Base-by-base conservation (phyloP, 129 eudicot genomes). In the Lactuca sativa region DNA sequence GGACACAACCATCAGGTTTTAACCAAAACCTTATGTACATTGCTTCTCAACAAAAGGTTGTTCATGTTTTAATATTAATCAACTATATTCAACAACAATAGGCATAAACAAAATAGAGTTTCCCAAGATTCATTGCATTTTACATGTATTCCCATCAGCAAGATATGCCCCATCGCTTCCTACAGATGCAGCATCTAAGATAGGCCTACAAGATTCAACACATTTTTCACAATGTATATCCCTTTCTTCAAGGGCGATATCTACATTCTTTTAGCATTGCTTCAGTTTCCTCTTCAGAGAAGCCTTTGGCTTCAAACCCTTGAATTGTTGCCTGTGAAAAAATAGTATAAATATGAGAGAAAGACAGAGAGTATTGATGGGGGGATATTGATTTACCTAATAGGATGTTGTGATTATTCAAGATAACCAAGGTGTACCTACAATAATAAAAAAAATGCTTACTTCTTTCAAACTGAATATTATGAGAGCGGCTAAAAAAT, bases 61-160 rank as follows among this genome's bases (percentile, higher is more conserved):
- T n/a, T n/a, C n/a, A n/a, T n/a, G n/a, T n/a, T n/a, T n/a, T n/a
- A n/a, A n/a, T n/a, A n/a, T n/a, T n/a, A n/a, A n/a, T n/a, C n/a
- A n/a, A n/a, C n/a, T n/a, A n/a, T n/a, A n/a, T n/a, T n/a, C n/a
- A n/a, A n/a, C n/a, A n/a, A n/a, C n/a, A n/a, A n/a, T n/a, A n/a
- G n/a, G n/a, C n/a, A n/a, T n/a, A n/a, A n/a, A n/a, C n/a, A n/a
- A n/a, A n/a, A n/a, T n/a, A n/a, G n/a, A n/a, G n/a, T n/a, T n/a
- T n/a, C n/a, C n/a, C n/a, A n/a, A n/a, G n/a, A n/a, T n/a, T n/a
- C n/a, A n/a, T n/a, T n/a, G n/a, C n/a, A n/a, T n/a, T n/a, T 43
- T 37, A 89, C 98, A 97, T 93, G 36, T 89, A 93, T 74, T 93
- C 98, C 98, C 98, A 81, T 93, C 98, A 69, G 98, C 98, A 78